These are phyloP conservation scores for Pyricularia sp. DNA, from an alignment of 2,329 filamentous ascomycete genomes.

Conservation along the genomic window DNA sequence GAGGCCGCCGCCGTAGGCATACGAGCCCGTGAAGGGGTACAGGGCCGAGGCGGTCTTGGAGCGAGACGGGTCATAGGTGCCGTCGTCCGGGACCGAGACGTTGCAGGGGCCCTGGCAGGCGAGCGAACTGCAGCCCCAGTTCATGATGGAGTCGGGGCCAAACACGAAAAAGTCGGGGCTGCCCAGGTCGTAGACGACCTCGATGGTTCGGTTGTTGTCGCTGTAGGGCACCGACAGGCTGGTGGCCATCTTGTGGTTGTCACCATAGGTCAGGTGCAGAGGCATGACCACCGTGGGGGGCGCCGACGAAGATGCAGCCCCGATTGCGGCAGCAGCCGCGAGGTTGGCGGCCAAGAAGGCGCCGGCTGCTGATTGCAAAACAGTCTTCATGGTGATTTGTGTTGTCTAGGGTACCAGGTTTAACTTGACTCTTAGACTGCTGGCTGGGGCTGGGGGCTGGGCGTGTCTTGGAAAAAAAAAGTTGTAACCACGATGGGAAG, in stretches of 20 bases:
- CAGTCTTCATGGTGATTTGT: not conserved
- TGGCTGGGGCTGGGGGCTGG: no score
- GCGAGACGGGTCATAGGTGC: not conserved
- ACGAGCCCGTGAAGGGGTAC: not conserved
- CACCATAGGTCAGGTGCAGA: not conserved
- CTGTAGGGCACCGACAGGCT: not conserved
- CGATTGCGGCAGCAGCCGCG: not conserved
- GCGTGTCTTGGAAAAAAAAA: no score
- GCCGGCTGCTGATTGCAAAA: not conserved
- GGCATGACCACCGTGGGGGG: constrained; percentile 1
- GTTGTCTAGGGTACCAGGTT: not conserved
- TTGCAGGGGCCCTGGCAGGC: constrained; percentile 1
- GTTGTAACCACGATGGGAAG: no score
- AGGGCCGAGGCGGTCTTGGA: not conserved
- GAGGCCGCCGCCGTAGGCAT: not conserved
- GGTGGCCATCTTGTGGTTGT: not conserved
- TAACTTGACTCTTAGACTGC: no score
- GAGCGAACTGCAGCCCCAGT: constrained; percentile 3
- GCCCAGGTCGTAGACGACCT: constrained; percentile 1
- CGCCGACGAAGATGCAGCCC: not conserved
- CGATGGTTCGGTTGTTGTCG: not conserved
- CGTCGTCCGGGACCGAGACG: not conserved
- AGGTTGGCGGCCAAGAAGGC: not conserved
- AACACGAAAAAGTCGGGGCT: constrained; percentile 2
- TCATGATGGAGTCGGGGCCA: not conserved